Base-by-base conservation (phyloP, 345 rosid species). In the Sisymbrium irio region DNA sequence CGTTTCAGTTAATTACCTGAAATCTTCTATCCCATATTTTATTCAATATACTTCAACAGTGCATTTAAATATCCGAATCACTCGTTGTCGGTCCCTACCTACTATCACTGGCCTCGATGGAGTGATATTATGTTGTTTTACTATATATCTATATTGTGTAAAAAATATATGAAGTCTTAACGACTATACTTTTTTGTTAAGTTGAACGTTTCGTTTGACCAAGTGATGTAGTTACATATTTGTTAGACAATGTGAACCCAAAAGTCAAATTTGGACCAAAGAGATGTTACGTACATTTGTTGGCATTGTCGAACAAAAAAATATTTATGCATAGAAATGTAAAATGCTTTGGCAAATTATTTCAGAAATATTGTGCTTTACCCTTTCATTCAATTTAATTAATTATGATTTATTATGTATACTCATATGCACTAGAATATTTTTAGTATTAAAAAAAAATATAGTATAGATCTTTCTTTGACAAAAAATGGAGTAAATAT, bases 231-330 rank as follows among this genome's bases (percentile, higher is more conserved):
- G 56, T 20, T 65, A 32, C 35, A 20, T 33, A 45, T 58, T 36
- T 46, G 58, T 35, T 36, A 14, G 44, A 46, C 27, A 46, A 70
- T 59, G 67, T 70, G 47, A 35, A 22, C 49, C 59, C 59, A 36
- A 46, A n/a, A 58, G 47, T 46, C 47, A 70, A 22, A 25, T 9
- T 10, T 11, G 47, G 49, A 58, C 20, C 35, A 46, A 46, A 30
- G 37, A 59, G 74, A n/a, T 20, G 27, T 32, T 54, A 40, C 3
- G n/a, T n/a, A n/a, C 40, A 25, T 54, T 17, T 54, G 12, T 54
- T 44, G 8, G 22, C 4, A 20, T 7, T 42, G 73, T 32, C 30
- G 63, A 42, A 33, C 35, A 32, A 42, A 41, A 30, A 28, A 40
- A 67, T 25, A 9, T 27, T 53, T n/a, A 15, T 9, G 3, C 5